These are phyloP conservation scores for Geotrichum europaeum DNA, from an alignment of 1,139 yeast species.

Conservation along the genomic window DNA sequence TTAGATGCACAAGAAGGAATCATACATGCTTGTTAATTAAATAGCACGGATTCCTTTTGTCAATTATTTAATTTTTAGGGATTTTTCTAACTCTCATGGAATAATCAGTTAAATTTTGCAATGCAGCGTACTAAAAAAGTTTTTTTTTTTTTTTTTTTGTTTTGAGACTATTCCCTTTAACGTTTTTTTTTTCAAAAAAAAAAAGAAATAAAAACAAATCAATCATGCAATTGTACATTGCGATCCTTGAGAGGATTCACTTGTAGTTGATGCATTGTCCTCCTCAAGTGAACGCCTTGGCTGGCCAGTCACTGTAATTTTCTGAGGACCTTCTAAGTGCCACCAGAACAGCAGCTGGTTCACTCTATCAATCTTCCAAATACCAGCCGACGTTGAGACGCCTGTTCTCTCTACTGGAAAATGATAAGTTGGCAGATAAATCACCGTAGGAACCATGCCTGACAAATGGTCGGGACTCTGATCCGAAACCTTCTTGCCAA, in stretches of 20 bases:
- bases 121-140: too few species aligned
- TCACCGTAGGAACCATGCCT: constrained; percentile 43
- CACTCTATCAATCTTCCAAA: constrained; percentile 45
- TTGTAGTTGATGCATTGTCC: neutral
- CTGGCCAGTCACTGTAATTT: constrained; percentile 6
- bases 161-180: too few species aligned
- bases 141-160: too few species aligned
- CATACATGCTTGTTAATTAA: neutral
- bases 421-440: constrained; percentile 69
- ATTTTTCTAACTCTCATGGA: too few species aligned
- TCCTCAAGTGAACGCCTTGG: neutral
- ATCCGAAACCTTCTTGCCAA: constrained; percentile 1
- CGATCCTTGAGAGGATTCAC: neutral
- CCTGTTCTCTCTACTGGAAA: constrained; percentile 46
- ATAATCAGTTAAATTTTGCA: too few species aligned
- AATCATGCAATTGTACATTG: neutral
- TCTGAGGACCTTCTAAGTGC: constrained; percentile 36
- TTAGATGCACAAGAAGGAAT: neutral
- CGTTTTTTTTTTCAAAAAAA: neutral
- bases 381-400: constrained; percentile 52
- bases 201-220: neutral
- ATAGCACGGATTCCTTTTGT: neutral
- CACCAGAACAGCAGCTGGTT: constrained; percentile 66
- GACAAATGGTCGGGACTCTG: constrained; percentile 4
- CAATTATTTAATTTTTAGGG: too few species aligned